Evolutionary conservation across 2,329 filamentous ascomycete species (phyloP).

Genomic region (Talaromyces sp.): DNA sequence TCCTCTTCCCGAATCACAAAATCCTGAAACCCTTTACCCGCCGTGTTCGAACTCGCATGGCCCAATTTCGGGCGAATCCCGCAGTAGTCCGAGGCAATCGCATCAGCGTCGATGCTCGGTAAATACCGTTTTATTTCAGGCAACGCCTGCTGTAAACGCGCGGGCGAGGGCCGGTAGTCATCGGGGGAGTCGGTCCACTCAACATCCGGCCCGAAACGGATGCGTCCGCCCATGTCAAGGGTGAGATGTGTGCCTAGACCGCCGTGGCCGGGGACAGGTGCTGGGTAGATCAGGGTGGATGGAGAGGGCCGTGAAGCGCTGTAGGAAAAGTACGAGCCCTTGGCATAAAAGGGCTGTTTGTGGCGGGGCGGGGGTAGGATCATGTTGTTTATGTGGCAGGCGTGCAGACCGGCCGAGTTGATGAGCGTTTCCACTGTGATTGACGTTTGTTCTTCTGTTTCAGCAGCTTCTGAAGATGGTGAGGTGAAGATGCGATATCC

Average conservation of each 20-base stretch:
- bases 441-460: conserved; percentile 36
- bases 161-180: conserved; percentile 64
- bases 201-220: conserved; percentile 91
- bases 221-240: conserved; percentile 74
- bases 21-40: conserved; percentile 67
- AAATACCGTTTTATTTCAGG: conserved; percentile 74
- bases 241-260: conserved; percentile 95
- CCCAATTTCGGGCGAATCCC: conserved; percentile 85
- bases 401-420: conserved; percentile 79
- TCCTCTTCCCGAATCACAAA: conserved; percentile 76
- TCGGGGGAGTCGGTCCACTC: conserved; percentile 76
- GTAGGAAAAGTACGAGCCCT: conserved; percentile 94
- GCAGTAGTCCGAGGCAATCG: conserved; percentile 76
- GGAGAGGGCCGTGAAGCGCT: conserved; percentile 59
- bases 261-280: conserved; percentile 71
- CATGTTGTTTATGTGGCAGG: conserved; percentile 75
- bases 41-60: conserved; percentile 51
- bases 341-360: conserved; percentile 70
- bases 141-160: conserved; percentile 62
- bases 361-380: conserved; percentile 54
- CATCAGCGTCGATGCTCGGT: conserved; percentile 62
- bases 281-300: conserved; percentile 77
- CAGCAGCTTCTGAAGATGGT: conserved; percentile 15
- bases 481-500: conserved; percentile 67
- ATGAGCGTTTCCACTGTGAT: conserved; percentile 73